Evolutionary conservation across 2,329 filamentous ascomycete genomes (phyloP), one percentile per base, ranked within the genome.

Genomic region (Ophiosphaerella narmari): DNA sequence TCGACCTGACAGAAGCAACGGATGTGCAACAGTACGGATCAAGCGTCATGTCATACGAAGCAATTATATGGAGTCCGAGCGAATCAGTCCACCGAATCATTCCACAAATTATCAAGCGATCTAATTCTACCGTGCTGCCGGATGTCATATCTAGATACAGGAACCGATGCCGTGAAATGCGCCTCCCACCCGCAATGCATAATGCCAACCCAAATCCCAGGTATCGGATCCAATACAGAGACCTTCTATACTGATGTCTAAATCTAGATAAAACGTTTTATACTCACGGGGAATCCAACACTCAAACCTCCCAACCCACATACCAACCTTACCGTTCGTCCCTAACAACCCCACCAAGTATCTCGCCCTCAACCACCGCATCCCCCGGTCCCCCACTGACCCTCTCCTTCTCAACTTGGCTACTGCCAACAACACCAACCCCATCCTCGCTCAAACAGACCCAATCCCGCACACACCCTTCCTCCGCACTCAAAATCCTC

Each of bases 381-480:
- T 73, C 67, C 1, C 49, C 54, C 1, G 66, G 64, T 4, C 59
- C 60, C 6, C 40, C 51, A 2, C 59, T 57, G 1, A 57, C 56
- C 42, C 38, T 52, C 39, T 54, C 54, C 46, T 49, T 51, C 34
- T 50, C 43, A 1, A 39, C 44, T 13, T 31, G 24, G 13, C 50
- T 26, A 9, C 16, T 6, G 3, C 37, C 26, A 12, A 45, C 18
- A 21, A 12, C 7, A 40, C 46, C 36, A 46, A 36, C 24, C 44
- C 39, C 40, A 24, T 50, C 49, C 0, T 32, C 53, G 29, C 47
- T 56, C 37, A 75, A 32, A 33, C 65, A 60, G 1, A 74, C 51
- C 74, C 74, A 76, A 5, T 68, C 73, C 32, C 66, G 52, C 1
- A 76, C 67, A 14, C 45, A 50, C 13, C 64, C 65, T 16, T 61